Evolutionary conservation across 495 filamentous ascomycete genomes (phyloP), one percentile per base, ranked within the genome.

Genomic region (Viridothelium virens): DNA sequence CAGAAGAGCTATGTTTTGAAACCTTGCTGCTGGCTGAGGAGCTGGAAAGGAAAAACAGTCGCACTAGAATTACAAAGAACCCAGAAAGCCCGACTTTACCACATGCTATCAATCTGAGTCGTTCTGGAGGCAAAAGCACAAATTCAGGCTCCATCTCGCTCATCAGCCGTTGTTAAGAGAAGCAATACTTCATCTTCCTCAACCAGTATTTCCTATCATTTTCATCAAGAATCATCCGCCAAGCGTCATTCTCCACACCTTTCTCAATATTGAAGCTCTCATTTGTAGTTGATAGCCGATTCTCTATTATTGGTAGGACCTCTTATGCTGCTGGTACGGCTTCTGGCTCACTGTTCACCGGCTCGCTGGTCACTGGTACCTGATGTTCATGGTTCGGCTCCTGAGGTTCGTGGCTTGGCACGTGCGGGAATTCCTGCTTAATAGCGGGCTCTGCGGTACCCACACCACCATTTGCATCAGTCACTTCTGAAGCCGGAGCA

Each of bases 251-350:
- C 25, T 59, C 5, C 31, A 9, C 31, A 18, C 9, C 53, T 33
- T 7, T 3, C 36, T 59, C 18, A 11, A 34, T 5, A 9, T 59
- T n/a, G 16, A n/a, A 25, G 25, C 25, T 31, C 36, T 18, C 53
- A 3, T 36, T 11, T 36, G 14, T 34, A 9, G 31, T n/a, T 33
- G 10, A 9, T 59, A 2, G 10, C 18, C 9, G 3, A 14, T 33
- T 3, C 5, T 7, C 25, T 59, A 36, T 14, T 11, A 36, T 7
- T 36, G 18, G 4, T 44, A 18, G 5, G 18, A 4, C 6, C 36
- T 59, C 53, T 59, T 59, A 59, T 33, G 53, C 53, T 7, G 53
- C 53, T 10, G 53, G 53, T 18, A 59, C 53, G 10, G 53, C 53
- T 59, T 59, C 53, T 59, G 53, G 53, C 31, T 59, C 53, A 14